A percentile compares a stretch with the other conserved stretches of the same genome.
Evolutionary conservation across 164 flowering plant species (phyloP).

Genomic region (Paratinospora sagittata): DNA sequence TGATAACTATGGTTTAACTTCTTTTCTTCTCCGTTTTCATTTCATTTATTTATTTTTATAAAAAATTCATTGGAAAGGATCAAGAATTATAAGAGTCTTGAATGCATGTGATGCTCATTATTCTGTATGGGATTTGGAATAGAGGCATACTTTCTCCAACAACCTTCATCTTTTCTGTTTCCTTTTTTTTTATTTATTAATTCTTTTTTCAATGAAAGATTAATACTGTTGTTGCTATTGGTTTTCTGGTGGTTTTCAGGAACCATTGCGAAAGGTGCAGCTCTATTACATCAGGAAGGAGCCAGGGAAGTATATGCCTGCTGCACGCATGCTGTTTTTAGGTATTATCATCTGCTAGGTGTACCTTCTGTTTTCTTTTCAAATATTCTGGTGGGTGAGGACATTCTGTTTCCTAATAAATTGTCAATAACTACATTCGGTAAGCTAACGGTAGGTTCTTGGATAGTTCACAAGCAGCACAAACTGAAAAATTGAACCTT

Average conservation of each 20-base stretch:
- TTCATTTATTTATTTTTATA: background rate
- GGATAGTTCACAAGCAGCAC: background rate
- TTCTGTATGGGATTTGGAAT: background rate
- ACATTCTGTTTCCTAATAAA: background rate
- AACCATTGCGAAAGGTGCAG: constrained; percentile 86
- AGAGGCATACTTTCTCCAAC: background rate
- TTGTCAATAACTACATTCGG: background rate
- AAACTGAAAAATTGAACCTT: background rate
- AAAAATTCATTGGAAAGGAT: background rate
- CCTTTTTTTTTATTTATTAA: too few species aligned
- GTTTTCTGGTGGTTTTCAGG: constrained; percentile 38
- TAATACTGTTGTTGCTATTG: constrained; percentile 2
- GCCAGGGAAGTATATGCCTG: constrained; percentile 97
- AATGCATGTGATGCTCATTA: background rate
- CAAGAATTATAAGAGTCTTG: background rate
- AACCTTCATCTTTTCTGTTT: background rate
- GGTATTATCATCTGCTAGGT: constrained; percentile 30
- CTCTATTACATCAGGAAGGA: constrained; percentile 78
- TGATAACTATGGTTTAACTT: too few species aligned
- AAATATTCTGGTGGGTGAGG: background rate
- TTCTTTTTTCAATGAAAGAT: background rate
- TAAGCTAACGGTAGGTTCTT: background rate
- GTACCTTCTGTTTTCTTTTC: background rate
- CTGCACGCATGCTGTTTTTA: constrained; percentile 86
- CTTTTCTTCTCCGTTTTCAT: background rate